Conservation (phyloP, 2,329 filamentous ascomycete species). For the Trichoderma atroviride region DNA sequence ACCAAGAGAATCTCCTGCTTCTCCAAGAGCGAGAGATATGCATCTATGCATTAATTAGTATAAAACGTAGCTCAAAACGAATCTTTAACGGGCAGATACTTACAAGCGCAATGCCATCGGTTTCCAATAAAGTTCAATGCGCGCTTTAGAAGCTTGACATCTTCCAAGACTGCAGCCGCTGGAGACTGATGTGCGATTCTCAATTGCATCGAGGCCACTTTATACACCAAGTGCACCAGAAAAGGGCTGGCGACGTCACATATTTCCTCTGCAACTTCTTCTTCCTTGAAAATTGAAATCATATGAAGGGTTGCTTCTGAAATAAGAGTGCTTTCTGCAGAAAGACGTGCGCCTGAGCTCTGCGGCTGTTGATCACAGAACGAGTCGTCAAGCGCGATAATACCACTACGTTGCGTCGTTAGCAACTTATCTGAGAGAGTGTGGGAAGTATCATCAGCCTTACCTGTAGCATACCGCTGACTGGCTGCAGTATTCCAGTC, state of each 20-base stretch:
- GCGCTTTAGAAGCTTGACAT: slow-evolving; percentile 1
- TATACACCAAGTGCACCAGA: slow-evolving; percentile 12
- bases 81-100: background rate
- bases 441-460: no score
- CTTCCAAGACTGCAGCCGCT: background rate
- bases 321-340: slow-evolving; percentile 1
- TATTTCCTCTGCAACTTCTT: background rate
- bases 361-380: background rate
- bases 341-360: background rate
- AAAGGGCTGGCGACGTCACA: slow-evolving; percentile 15
- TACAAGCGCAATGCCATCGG: slow-evolving; percentile 22
- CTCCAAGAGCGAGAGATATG: slow-evolving; percentile 21
- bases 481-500: slow-evolving; percentile 24
- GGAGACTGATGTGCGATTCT: background rate
- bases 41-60: background rate
- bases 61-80: background rate
- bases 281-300: background rate
- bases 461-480: slow-evolving; percentile 25
- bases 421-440: background rate
- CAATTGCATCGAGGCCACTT: slow-evolving; percentile 15
- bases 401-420: slow-evolving; percentile 1
- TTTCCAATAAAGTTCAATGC: background rate
- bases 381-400: slow-evolving; percentile 18
- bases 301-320: background rate
- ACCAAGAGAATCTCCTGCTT: slow-evolving; percentile 22